These are phyloP conservation scores for Castanea crenata DNA, from an alignment of 306 rosid species.

Conservation along the genomic window DNA sequence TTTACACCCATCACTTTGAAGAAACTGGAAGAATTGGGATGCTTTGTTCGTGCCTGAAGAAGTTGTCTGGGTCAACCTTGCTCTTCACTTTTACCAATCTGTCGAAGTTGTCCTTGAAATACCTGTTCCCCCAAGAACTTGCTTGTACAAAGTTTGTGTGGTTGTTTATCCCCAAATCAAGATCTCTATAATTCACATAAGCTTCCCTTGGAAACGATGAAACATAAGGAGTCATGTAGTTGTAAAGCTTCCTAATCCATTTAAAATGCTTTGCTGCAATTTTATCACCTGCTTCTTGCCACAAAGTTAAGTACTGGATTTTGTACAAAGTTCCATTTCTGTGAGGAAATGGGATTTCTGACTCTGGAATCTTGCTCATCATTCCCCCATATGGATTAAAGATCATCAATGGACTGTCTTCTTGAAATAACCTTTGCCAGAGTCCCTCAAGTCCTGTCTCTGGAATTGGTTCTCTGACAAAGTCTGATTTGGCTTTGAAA, in stretches of 20 bases:
- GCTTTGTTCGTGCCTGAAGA: slow-evolving; percentile 90
- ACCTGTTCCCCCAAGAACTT: slow-evolving; percentile 67
- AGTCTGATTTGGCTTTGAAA: slow-evolving; percentile 92
- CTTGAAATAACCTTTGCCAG: slow-evolving; percentile 62
- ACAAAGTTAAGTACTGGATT: slow-evolving; percentile 52
- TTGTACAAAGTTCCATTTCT: slow-evolving; percentile 67
- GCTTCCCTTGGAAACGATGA: slow-evolving; percentile 75
- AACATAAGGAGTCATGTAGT: slow-evolving; percentile 69
- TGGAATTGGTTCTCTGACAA: slow-evolving; percentile 58
- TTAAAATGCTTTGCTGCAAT: slow-evolving; percentile 45
- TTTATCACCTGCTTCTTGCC: slow-evolving; percentile 43
- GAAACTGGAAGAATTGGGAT: slow-evolving; percentile 65
- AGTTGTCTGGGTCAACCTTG: slow-evolving; percentile 72
- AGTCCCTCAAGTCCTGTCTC: slow-evolving; percentile 58
- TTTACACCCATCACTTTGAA: slow-evolving; percentile 5
- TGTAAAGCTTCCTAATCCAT: slow-evolving; percentile 75
- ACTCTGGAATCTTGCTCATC: slow-evolving; percentile 61
- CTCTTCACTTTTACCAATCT: slow-evolving; percentile 66
- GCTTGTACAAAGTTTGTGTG: slow-evolving; percentile 46
- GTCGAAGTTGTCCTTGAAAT: slow-evolving; percentile 69
- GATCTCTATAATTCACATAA: slow-evolving; percentile 82
- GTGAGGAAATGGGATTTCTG: slow-evolving; percentile 69
- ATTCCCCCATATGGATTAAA: slow-evolving; percentile 81
- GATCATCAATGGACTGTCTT: slow-evolving; percentile 47
- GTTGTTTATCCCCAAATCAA: slow-evolving; percentile 77